These are phyloP conservation scores for Nissolia schottii DNA, from an alignment of 306 rosid genomes.

Conservation along the genomic window DNA sequence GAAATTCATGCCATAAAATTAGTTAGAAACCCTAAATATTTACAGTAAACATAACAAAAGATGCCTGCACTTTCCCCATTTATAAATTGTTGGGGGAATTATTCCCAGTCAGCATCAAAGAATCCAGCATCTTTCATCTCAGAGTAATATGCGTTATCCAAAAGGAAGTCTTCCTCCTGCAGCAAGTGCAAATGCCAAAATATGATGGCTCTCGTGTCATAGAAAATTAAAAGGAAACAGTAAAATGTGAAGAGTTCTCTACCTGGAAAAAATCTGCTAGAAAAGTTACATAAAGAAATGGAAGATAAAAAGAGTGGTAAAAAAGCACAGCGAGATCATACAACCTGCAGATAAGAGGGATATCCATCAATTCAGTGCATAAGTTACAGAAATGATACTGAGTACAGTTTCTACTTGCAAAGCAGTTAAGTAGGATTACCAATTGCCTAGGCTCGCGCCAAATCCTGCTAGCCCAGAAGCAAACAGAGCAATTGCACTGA, in stretches of 20 bases:
- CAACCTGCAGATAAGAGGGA: constrained; percentile 47
- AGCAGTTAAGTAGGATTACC: constrained; percentile 38
- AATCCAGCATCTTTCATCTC: constrained; percentile 94
- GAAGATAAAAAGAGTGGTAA: constrained; percentile 69
- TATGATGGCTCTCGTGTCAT: background rate
- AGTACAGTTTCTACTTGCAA: background rate
- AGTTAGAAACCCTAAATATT: constrained; percentile 33
- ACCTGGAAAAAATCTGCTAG: constrained; percentile 76
- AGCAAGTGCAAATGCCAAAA: constrained; percentile 1
- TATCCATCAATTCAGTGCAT: background rate
- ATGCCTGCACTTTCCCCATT: background rate
- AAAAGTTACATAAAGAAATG: constrained; percentile 59
- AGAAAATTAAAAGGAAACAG: background rate
- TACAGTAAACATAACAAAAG: constrained; percentile 11
- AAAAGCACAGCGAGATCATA: constrained; percentile 50
- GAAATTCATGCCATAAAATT: constrained; percentile 54
- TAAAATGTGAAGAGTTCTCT: background rate
- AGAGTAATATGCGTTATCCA: constrained; percentile 70
- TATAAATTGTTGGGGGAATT: constrained; percentile 21
- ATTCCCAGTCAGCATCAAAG: constrained; percentile 85
- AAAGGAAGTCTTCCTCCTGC: constrained; percentile 74
- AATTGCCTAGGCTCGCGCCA: constrained; percentile 51
- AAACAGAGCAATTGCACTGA: constrained; percentile 38
- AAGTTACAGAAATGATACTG: background rate
- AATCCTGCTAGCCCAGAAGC: constrained; percentile 57